Base-by-base conservation (phyloP, 2,329 filamentous ascomycete species). In the Nectriaceae sp. region DNA sequence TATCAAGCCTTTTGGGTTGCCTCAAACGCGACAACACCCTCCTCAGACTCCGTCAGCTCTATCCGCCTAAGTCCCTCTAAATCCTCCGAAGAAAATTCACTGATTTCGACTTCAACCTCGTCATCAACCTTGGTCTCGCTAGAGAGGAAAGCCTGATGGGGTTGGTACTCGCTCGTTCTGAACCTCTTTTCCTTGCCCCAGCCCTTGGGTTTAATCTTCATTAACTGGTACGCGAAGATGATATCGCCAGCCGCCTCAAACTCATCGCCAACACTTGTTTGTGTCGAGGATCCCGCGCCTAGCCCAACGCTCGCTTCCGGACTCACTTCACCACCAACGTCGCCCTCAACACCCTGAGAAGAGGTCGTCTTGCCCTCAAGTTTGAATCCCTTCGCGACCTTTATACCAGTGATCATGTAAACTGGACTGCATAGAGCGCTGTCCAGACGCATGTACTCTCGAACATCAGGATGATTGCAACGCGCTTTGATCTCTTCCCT, bases 191-290 rank as follows among this genome's bases (percentile, higher is more conserved):
- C 10, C 19, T 42, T 42, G 5, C 15, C 21, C 40, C 40, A 42
- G 13, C 40, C 40, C 20, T 42, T 35, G 1, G 40, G 40, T 13
- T 33, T 42, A n/a, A 42, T 42, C 26, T 20, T 35, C 24, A 42
- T 35, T 15, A 42, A 16, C 26, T 42, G 40, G 20, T 42, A 42
- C 5, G 40, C 40, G 22, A 42, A 42, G 24, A 42, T 10, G n/a
- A 33, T 42, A 15, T 42, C 40, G 15, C 18, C 18, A 15, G 13
- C 40, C 2, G 40, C 10, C 26, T 42, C 40, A 15, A 42, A 42
- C 24, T 20, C n/a, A 15, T 40, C 37, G 5, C 10, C 16, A 11
- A 40, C 22, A n/a, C n/a, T n/a, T n/a, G n/a, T n/a, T n/a, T n/a
- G n/a, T n/a, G n/a, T n/a, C 6, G 37, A 40, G 11, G 19, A 11